A percentile compares a stretch with the other conserved stretches of the same genome.
Evolutionary conservation across 164 flowering plant genomes (phyloP).

Genomic region (Chloranthus sessilifolius): DNA sequence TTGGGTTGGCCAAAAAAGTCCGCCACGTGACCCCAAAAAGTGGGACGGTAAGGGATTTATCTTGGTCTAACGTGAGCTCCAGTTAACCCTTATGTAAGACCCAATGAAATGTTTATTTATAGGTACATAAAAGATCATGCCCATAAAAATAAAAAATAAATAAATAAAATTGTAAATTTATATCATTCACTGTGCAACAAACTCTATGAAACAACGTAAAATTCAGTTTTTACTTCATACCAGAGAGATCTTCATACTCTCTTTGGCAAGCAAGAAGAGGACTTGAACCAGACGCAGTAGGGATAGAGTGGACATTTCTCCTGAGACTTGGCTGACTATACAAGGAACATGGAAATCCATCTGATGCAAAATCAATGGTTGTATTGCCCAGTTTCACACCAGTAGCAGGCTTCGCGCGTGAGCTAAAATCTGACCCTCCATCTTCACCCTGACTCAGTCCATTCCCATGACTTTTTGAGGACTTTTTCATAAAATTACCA

Average conservation of each 20-base stretch:
- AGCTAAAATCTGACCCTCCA: conserved; percentile 10
- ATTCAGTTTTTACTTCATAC: conserved; percentile 19
- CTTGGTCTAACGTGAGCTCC: no score
- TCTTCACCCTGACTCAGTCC: conserved; percentile 24
- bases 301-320: conserved; percentile 8
- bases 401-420: conserved; percentile 12
- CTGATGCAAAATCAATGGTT: conserved; percentile 9
- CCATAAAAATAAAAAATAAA: no score
- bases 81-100: no score
- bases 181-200: no score
- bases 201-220: no score
- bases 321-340: conserved; percentile 15
- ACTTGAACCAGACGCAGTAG: conserved; percentile 8
- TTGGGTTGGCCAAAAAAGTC: no score
- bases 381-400: conserved; percentile 14
- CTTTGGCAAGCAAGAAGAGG: conserved; percentile 5
- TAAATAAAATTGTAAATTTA: no score
- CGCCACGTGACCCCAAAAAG: no score
- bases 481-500: conserved; percentile 7
- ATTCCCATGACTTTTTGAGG: not conserved
- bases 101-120: no score
- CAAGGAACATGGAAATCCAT: conserved; percentile 12
- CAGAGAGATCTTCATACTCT: conserved; percentile 18
- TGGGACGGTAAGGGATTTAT: no score
- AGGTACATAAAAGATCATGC: no score